phyloP scores from a whole-genome alignment of 495 filamentous ascomycete genomes.

The Talaromyces stipitatus region DNA sequence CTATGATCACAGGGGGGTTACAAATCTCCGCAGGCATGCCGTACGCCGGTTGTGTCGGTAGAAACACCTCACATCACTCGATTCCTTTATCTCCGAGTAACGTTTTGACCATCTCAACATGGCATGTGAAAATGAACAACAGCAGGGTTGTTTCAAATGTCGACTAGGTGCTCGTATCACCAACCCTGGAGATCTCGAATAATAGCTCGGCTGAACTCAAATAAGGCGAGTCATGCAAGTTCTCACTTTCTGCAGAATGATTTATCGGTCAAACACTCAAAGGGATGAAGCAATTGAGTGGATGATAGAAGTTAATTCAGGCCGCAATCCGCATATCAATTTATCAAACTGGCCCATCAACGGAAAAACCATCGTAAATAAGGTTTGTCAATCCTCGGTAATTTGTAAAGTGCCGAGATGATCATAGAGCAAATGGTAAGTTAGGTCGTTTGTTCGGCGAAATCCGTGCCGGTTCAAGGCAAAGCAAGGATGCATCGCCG shows the following conservation, averaged over 20 bases:
- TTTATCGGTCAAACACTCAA: not conserved
- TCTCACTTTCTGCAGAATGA: not conserved
- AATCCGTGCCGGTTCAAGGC: not conserved
- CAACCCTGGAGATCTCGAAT: no score
- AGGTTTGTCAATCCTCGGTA: not conserved
- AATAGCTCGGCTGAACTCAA: not conserved
- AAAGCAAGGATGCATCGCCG: not conserved
- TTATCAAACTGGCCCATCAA: not conserved
- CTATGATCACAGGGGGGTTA: not conserved
- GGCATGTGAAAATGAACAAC: not conserved
- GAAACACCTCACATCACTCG: not conserved
- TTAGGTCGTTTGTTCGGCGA: not conserved
- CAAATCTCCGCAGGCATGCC: not conserved
- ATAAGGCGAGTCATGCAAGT: not conserved
- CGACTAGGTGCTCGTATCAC: no score
- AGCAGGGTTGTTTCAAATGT: not conserved
- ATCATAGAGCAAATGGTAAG: not conserved
- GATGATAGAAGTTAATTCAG: no score
- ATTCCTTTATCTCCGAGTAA: not conserved
- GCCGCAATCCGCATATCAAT: not conserved
- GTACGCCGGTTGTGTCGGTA: no score
- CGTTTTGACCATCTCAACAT: not conserved
- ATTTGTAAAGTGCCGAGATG: not conserved
- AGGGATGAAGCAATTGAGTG: not conserved
- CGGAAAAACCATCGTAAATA: not conserved